These are phyloP conservation scores for Arthrobotrys entomopaga DNA, from an alignment of 2,329 filamentous ascomycete genomes.

Conservation along the genomic window DNA sequence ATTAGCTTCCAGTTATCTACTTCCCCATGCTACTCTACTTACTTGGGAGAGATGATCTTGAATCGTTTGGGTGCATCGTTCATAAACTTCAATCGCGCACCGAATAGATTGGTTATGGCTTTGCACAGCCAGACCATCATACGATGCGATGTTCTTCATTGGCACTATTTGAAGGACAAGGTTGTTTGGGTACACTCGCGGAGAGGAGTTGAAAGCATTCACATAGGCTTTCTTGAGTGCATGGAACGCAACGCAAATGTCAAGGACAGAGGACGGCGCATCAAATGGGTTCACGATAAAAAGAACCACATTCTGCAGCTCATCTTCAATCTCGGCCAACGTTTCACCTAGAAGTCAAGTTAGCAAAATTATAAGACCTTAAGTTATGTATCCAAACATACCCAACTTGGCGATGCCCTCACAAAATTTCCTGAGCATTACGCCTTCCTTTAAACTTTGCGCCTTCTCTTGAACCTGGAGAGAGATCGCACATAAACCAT, in stretches of 20 bases:
- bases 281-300: conserved; percentile 79
- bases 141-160: conserved; percentile 73
- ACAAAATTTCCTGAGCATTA: conserved; percentile 42
- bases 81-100: conserved; percentile 79
- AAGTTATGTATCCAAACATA: conserved; percentile 59
- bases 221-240: conserved; percentile 75
- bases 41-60: conserved; percentile 60
- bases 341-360: conserved; percentile 54
- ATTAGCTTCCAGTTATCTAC: neutral
- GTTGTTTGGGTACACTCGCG: conserved; percentile 67
- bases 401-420: conserved; percentile 57
- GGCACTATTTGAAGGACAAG: conserved; percentile 82
- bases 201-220: conserved; percentile 65
- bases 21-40: conserved; percentile 33
- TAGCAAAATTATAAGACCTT: conserved; percentile 63
- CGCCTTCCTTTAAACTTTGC: conserved; percentile 44
- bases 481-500: conserved; percentile 61
- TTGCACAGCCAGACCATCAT: conserved; percentile 72
- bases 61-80: conserved; percentile 70
- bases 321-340: conserved; percentile 60
- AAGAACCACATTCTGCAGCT: conserved; percentile 73
- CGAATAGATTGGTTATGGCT: conserved; percentile 70
- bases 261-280: conserved; percentile 71
- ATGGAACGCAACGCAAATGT: conserved; percentile 79
- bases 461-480: conserved; percentile 54